Evolutionary conservation across 2,329 filamentous ascomycete genomes (phyloP).

Genomic region (Fusarium xyrophilum): DNA sequence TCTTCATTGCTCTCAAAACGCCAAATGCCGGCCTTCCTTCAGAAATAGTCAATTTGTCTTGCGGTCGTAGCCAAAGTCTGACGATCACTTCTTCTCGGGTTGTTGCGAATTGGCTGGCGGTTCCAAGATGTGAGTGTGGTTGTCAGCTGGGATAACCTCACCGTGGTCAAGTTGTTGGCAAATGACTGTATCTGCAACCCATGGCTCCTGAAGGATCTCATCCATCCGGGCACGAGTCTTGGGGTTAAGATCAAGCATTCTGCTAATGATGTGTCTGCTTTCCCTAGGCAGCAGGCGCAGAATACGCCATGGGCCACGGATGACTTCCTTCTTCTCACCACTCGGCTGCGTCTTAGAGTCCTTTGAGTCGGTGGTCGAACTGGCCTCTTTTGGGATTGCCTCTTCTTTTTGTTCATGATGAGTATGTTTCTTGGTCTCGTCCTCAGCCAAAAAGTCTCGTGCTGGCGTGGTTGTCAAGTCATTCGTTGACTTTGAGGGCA

Average conservation of each 20-base stretch:
- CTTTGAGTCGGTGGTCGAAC: slow-evolving; percentile 22
- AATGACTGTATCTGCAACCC: slow-evolving; percentile 85
- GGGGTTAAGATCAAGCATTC: slow-evolving; percentile 91
- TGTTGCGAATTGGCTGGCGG: slow-evolving; percentile 61
- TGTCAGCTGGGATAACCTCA: slow-evolving; percentile 72
- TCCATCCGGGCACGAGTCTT: slow-evolving; percentile 82
- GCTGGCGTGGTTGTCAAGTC: slow-evolving; percentile 50
- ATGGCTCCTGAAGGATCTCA: slow-evolving; percentile 86
- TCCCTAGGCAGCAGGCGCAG: slow-evolving; percentile 87
- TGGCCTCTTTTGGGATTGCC: slow-evolving; percentile 12
- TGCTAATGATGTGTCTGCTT: slow-evolving; percentile 84
- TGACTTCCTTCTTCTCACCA: slow-evolving; percentile 72
- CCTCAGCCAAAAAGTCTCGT: slow-evolving; percentile 50
- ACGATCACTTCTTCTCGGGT: slow-evolving; percentile 36
- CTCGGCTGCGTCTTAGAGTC: slow-evolving; percentile 26
- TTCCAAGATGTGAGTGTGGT: slow-evolving; percentile 86
- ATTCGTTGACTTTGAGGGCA: slow-evolving; percentile 55
- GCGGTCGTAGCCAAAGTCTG: background rate
- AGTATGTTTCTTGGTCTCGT: slow-evolving; percentile 41
- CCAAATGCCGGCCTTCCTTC: slow-evolving; percentile 25
- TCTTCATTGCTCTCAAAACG: slow-evolving; percentile 35
- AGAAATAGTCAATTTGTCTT: slow-evolving; percentile 6
- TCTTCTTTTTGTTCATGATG: slow-evolving; percentile 34
- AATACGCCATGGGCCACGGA: slow-evolving; percentile 91
- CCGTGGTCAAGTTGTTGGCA: slow-evolving; percentile 80